Percentiles rank a stretch among this genome's conserved stretches.
Conservation (phyloP, 768 basidiomycete genomes). For the Tylopilus felleus region DNA sequence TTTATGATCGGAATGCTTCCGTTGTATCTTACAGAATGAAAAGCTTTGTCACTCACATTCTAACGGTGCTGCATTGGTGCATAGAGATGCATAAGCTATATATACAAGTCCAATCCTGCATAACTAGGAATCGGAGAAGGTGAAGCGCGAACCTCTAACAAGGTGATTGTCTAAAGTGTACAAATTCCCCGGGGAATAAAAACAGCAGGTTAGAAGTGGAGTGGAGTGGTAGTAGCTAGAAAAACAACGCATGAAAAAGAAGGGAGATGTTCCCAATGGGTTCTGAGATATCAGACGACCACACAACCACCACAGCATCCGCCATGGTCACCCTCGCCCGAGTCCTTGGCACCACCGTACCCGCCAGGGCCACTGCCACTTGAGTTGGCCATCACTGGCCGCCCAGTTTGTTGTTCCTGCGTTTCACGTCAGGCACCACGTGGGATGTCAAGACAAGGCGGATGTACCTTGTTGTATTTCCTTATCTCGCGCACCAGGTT, state of each 20-base stretch:
- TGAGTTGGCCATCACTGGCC: slow-evolving; percentile 53
- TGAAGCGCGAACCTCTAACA: slow-evolving; percentile 4
- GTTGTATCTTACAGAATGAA: slow-evolving; percentile 2
- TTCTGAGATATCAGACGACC: slow-evolving; percentile 38
- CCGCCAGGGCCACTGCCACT: slow-evolving; percentile 43
- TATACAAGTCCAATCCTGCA: slow-evolving; percentile 22
- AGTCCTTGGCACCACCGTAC: slow-evolving; percentile 43
- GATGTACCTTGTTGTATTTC: slow-evolving; percentile 83
- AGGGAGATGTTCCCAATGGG: background rate
- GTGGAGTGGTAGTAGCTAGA: slow-evolving; percentile 1
- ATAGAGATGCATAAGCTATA: slow-evolving; percentile 23
- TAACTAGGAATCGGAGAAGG: slow-evolving; percentile 1
- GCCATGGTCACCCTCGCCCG: slow-evolving; percentile 49
- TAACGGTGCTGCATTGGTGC: too few relatives aligned
- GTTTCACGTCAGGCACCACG: slow-evolving; percentile 8
- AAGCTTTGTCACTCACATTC: background rate
- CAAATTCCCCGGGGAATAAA: slow-evolving; percentile 8
- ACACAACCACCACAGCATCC: slow-evolving; percentile 70
- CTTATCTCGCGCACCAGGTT: slow-evolving; percentile 92
- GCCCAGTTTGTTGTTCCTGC: slow-evolving; percentile 77
- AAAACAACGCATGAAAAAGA: slow-evolving; percentile 10
- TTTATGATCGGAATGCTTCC: background rate
- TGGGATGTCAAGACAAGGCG: background rate
- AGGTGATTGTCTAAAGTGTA: slow-evolving; percentile 9
- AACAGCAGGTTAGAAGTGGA: slow-evolving; percentile 7